Percentiles rank a stretch among this genome's conserved stretches.
Evolutionary conservation across 2,329 filamentous ascomycete species (phyloP).

Genomic region (Emergomyces pasteurianus): DNA sequence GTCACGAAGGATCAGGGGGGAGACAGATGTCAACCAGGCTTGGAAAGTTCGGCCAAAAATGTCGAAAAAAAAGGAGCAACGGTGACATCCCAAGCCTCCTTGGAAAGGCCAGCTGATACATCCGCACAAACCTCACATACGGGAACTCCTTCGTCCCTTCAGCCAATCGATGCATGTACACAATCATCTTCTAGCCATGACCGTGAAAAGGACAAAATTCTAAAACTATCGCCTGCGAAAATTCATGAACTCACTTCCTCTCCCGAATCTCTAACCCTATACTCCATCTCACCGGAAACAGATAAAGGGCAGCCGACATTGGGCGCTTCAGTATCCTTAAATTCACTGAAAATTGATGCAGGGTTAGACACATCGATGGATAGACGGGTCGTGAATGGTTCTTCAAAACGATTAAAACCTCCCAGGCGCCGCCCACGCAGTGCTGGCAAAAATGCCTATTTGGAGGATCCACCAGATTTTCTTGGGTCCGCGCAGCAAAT

Average conservation of each 20-base stretch:
- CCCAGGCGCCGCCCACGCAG: constrained; percentile 7
- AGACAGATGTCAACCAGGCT: neutral
- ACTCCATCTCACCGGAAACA: constrained; percentile 21
- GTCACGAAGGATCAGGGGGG: neutral
- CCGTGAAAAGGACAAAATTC: constrained; percentile 27
- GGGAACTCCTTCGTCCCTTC: neutral
- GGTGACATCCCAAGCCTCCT: neutral
- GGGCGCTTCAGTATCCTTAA: constrained; percentile 12
- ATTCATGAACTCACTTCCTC: constrained; percentile 44
- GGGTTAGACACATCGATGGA: constrained; percentile 9
- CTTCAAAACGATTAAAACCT: constrained; percentile 14
- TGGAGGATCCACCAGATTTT: constrained; percentile 17
- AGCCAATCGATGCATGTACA: neutral
- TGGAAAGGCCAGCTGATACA: constrained; percentile 9
- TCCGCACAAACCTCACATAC: neutral
- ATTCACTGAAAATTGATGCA: neutral
- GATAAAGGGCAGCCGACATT: constrained; percentile 14
- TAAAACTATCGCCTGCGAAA: constrained; percentile 44
- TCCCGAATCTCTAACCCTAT: constrained; percentile 42
- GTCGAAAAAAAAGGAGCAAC: neutral
- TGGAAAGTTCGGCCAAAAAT: neutral
- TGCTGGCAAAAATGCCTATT: constrained; percentile 13
- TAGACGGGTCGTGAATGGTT: constrained; percentile 10
- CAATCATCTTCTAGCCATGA: constrained; percentile 10
- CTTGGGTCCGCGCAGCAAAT: constrained; percentile 13